Percentiles rank a stretch among this genome's conserved stretches.
Evolutionary conservation across 1,284 basidiomycete species (phyloP).

Genomic region (Lentinus polychrous): DNA sequence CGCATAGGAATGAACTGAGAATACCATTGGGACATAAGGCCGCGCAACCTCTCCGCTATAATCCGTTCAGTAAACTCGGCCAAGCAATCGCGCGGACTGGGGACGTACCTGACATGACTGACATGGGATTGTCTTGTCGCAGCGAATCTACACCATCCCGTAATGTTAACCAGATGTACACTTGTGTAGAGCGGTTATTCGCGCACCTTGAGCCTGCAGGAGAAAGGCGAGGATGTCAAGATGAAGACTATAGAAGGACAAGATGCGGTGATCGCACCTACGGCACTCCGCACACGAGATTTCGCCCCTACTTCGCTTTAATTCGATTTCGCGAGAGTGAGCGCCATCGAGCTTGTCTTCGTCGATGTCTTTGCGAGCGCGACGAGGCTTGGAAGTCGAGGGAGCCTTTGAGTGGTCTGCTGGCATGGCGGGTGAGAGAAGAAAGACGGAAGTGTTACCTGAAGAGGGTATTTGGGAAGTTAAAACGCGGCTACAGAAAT

Average conservation of each 20-base stretch:
- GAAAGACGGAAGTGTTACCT: constrained; percentile 13
- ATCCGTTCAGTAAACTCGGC: not conserved
- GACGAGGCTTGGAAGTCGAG: constrained; percentile 19
- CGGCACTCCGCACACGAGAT: constrained; percentile 71
- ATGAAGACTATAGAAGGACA: constrained; percentile 8
- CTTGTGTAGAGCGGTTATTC: not conserved
- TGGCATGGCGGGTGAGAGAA: constrained; percentile 23
- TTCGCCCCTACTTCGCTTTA: constrained; percentile 64
- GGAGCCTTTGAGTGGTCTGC: constrained; percentile 24
- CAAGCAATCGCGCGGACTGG: constrained; percentile 3
- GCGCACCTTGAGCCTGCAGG: constrained; percentile 20
- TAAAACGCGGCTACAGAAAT: constrained; percentile 7
- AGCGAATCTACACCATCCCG: constrained; percentile 43
- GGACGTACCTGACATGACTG: constrained; percentile 53
- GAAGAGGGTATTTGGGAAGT: constrained; percentile 10
- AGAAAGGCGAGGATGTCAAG: constrained; percentile 9
- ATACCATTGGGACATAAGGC: constrained; percentile 66
- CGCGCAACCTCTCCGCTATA: constrained; percentile 54
- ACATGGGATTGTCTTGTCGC: constrained; percentile 71
- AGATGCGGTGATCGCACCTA: constrained; percentile 40
- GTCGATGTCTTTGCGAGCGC: constrained; percentile 21
- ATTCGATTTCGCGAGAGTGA: constrained; percentile 37
- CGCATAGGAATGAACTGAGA: constrained; percentile 9
- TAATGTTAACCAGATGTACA: constrained; percentile 12
- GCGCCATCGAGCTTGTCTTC: constrained; percentile 24